Base-by-base conservation (phyloP, 2,329 filamentous ascomycete species). In the Endoconidiophora polonica region DNA sequence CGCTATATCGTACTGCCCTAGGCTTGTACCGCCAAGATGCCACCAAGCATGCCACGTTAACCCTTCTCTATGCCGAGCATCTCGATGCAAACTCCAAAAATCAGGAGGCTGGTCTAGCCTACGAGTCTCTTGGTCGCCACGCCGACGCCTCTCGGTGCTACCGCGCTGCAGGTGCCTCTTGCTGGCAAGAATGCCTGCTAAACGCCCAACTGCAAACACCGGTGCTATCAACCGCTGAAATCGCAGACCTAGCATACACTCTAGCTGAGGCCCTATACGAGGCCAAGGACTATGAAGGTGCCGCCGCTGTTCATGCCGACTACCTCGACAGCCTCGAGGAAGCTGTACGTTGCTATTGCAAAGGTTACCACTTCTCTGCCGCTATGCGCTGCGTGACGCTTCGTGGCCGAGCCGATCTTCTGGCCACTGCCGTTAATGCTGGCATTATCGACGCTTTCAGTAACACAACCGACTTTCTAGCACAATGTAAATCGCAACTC, bases 151-250 rank as follows among this genome's bases (percentile, higher is more conserved):
- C 83, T 54, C 76, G 79, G 58, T 85, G 84, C 61, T 98, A 95
- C 66, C 80, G 85, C 54, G 77, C 83, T 1, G 86, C 86, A 1
- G 84, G 86, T 38, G 74, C 73, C 1, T 64, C 70, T 3, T 77
- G 84, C 65, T 98, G 91, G 91, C 86, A 85, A 48, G 90, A 98
- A 63, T 86, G 86, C 22, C 77, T 98, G 45, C 86, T 83, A 57
- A 78, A 78, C 44, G 88, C 88, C 4, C 76, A 79, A 50, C 75
- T 84, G 51, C 77, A 79, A 55, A 59, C 63, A 2, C 74, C 81
- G 1, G 73, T 80, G 0, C 63, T 87, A 3, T 70, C 78, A 0
- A 58, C 70, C 0, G 67, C 71, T 0, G 74, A 83, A 12, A 69
- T 94, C 33, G 60, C 63, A 3, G 73, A 78, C 36, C 75, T 95